Evolutionary conservation across 2,329 filamentous ascomycete genomes (phyloP).

Genomic region (Pochonia chlamydosporia): DNA sequence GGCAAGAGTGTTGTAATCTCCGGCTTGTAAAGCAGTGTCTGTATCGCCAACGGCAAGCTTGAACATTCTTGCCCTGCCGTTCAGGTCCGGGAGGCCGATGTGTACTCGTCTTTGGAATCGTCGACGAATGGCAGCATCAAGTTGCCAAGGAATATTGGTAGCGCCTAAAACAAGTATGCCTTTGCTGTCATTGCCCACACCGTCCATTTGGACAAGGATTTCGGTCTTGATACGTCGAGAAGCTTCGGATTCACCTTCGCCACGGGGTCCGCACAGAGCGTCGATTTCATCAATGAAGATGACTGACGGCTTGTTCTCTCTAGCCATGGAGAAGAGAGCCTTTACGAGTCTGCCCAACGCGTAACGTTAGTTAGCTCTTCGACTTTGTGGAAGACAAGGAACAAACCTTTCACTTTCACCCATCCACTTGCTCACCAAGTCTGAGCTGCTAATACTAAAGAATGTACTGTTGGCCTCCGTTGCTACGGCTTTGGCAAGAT

Average conservation of each 20-base stretch:
- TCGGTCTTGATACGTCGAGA: constrained; percentile 98
- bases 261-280: constrained; percentile 85
- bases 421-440: constrained; percentile 99
- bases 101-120: constrained; percentile 96
- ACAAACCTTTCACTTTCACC: constrained; percentile 88
- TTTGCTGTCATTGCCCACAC: constrained; percentile 90
- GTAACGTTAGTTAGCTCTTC: constrained; percentile 13
- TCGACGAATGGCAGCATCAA: constrained; percentile 90
- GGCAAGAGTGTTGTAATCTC: constrained; percentile 76
- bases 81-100: constrained; percentile 83
- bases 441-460: constrained; percentile 96
- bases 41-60: constrained; percentile 91
- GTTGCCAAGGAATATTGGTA: constrained; percentile 98
- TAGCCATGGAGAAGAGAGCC: constrained; percentile 93
- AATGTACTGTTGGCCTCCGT: constrained; percentile 99
- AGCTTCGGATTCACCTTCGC: constrained; percentile 95
- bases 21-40: constrained; percentile 71
- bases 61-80: constrained; percentile 90
- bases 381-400: constrained; percentile 2
- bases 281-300: constrained; percentile 99
- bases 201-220: constrained; percentile 97
- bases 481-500: constrained; percentile 93
- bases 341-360: constrained; percentile 69
- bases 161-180: constrained; percentile 92
- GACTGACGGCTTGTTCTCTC: constrained; percentile 96